A percentile compares a stretch with the other conserved stretches of the same genome.
These are phyloP conservation scores for Parastagonospora avenae DNA, from an alignment of 2,329 filamentous ascomycete genomes.

Conservation along the genomic window DNA sequence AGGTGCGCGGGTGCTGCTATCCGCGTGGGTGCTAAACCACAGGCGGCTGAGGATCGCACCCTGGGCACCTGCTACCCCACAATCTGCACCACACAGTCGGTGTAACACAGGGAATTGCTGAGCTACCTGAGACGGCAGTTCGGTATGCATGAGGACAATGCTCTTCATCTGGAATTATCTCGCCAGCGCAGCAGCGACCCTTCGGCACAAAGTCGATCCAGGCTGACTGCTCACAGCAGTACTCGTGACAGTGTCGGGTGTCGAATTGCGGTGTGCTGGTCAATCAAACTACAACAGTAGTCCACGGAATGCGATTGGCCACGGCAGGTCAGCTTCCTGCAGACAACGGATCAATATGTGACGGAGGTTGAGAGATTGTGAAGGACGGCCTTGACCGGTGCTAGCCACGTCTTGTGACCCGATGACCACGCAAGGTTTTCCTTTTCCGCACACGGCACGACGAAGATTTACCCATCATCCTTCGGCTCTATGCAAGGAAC, in stretches of 20 bases:
- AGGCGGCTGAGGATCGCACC: conserved; percentile 23
- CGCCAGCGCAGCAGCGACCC: conserved; percentile 1
- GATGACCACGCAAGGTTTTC: conserved; percentile 34
- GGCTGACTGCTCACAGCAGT: conserved; percentile 25
- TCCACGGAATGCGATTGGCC: conserved; percentile 30
- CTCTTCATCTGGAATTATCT: conserved; percentile 13
- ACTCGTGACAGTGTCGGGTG: conserved; percentile 28
- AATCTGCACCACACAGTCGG: conserved; percentile 27
- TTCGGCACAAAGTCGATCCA: conserved; percentile 5
- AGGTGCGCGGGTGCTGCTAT: conserved; percentile 22
- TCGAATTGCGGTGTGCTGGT: conserved; percentile 41
- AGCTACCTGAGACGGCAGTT: conserved; percentile 22
- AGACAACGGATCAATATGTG: conserved; percentile 18
- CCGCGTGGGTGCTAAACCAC: conserved; percentile 25
- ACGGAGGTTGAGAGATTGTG: conserved; percentile 15
- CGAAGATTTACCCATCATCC: conserved; percentile 40
- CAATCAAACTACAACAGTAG: conserved; percentile 40
- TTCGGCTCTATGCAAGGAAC: conserved; percentile 42
- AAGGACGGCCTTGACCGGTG: conserved; percentile 33
- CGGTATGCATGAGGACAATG: conserved; percentile 17
- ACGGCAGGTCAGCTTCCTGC: conserved; percentile 27
- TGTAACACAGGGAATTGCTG: conserved; percentile 14
- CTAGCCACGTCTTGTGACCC: conserved; percentile 40
- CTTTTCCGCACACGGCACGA: conserved; percentile 23
- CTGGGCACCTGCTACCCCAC: conserved; percentile 29